Evolutionary conservation across 2,329 filamentous ascomycete species (phyloP).

Genomic region (Microthyrium microscopicum): DNA sequence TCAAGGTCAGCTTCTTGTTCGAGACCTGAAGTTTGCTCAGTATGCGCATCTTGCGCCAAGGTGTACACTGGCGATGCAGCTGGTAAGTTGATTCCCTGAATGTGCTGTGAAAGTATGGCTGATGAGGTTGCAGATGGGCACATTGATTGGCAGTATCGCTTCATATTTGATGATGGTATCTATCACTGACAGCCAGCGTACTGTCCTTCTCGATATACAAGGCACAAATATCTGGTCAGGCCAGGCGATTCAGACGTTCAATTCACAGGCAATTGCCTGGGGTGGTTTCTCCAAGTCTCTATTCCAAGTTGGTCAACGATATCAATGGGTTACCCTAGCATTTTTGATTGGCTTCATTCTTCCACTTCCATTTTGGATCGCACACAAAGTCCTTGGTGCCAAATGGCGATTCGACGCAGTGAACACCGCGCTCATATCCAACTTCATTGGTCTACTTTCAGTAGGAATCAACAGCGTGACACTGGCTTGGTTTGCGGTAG

Average conservation of each 20-base stretch:
- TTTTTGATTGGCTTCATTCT: constrained; percentile 24
- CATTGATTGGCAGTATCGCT: constrained; percentile 21
- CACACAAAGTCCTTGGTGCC: constrained; percentile 9
- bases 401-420: constrained; percentile 19
- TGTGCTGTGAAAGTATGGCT: constrained; percentile 26
- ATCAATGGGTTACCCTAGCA: constrained; percentile 22
- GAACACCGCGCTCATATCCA: constrained; percentile 27
- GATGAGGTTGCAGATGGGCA: constrained; percentile 23
- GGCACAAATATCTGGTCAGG: constrained; percentile 30
- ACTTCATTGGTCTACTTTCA: constrained; percentile 26
- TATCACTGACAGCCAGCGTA: constrained; percentile 24
- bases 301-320: constrained; percentile 20
- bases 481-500: constrained; percentile 17
- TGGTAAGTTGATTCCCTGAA: constrained; percentile 20
- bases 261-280: constrained; percentile 21
- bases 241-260: constrained; percentile 27
- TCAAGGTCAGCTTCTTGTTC: constrained; percentile 11
- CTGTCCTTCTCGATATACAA: constrained; percentile 23
- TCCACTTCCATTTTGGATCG: constrained; percentile 18
- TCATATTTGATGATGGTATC: constrained; percentile 29
- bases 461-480: constrained; percentile 26
- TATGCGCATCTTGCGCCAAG: constrained; percentile 24
- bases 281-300: constrained; percentile 21
- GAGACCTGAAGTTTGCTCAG: constrained; percentile 23
- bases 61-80: constrained; percentile 27